These are phyloP conservation scores for Rubia balearica DNA, from an alignment of 305 asterid genomes.

Conservation along the genomic window DNA sequence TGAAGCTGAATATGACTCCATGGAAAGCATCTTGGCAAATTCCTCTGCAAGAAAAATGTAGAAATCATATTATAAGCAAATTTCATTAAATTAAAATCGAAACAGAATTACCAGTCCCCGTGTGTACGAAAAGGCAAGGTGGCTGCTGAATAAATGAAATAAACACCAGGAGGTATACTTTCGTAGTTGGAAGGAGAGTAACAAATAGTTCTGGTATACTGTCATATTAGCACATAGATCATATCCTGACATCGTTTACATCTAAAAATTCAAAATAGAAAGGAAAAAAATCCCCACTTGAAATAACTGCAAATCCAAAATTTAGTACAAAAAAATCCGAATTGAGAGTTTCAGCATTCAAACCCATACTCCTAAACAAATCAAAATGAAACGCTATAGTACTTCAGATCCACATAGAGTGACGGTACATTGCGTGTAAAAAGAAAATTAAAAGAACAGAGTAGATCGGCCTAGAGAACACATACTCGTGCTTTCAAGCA, in stretches of 20 bases:
- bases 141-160: too few species aligned
- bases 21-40: constrained; percentile 35
- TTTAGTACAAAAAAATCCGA: background rate
- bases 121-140: too few species aligned
- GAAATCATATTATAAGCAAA: constrained; percentile 7
- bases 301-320: background rate
- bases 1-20: constrained; percentile 27
- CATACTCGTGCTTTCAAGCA: too few species aligned
- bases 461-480: background rate
- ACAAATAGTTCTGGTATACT: too few species aligned
- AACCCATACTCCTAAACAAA: background rate
- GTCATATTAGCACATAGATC: too few species aligned
- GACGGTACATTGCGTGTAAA: background rate
- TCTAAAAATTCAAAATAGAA: too few species aligned
- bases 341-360: background rate
- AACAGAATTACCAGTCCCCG: background rate
- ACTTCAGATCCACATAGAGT: background rate
- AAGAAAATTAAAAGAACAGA: background rate
- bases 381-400: background rate
- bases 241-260: too few species aligned
- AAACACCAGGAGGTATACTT: too few species aligned
- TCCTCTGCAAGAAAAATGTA: constrained; percentile 27
- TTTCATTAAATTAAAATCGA: constrained; percentile 4
- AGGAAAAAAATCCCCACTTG: background rate
- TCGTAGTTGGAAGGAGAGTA: too few species aligned